Conservation (phyloP, 2,329 filamentous ascomycete genomes). For the Alternaria burnsii region DNA sequence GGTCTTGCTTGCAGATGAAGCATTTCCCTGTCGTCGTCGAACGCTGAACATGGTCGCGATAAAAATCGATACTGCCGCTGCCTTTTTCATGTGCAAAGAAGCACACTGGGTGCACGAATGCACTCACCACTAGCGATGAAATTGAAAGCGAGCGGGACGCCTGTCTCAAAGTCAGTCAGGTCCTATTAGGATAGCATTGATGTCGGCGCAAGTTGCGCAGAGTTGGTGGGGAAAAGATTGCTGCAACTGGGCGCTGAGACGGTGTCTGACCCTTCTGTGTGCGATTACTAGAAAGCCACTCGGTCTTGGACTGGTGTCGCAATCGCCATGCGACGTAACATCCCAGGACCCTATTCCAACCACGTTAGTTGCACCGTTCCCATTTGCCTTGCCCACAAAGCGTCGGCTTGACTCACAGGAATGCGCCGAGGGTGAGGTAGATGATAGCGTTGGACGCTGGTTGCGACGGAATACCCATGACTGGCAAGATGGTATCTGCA, state of each 20-base stretch:
- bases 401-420: constrained; percentile 67
- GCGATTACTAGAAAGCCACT: constrained; percentile 79
- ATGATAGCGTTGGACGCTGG: constrained; percentile 84
- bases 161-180: constrained; percentile 56
- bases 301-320: constrained; percentile 70
- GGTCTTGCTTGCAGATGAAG: constrained; percentile 14
- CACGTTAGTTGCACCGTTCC: constrained; percentile 21
- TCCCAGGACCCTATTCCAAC: constrained; percentile 66
- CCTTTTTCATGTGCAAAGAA: constrained; percentile 55
- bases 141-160: constrained; percentile 82
- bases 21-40: not conserved
- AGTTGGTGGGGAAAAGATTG: constrained; percentile 3
- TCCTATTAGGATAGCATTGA: not conserved
- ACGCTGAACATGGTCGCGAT: constrained; percentile 7
- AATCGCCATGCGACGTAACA: constrained; percentile 64
- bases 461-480: constrained; percentile 78
- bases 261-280: constrained; percentile 76
- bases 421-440: constrained; percentile 79
- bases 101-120: constrained; percentile 45
- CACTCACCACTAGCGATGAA: constrained; percentile 93
- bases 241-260: constrained; percentile 12
- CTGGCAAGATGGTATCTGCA: constrained; percentile 8
- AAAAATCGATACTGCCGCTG: constrained; percentile 69
- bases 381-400: not conserved
- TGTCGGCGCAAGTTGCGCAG: constrained; percentile 9